Evolutionary conservation across 179 eudicot genomes (phyloP).

Genomic region (Camellia oleifera): DNA sequence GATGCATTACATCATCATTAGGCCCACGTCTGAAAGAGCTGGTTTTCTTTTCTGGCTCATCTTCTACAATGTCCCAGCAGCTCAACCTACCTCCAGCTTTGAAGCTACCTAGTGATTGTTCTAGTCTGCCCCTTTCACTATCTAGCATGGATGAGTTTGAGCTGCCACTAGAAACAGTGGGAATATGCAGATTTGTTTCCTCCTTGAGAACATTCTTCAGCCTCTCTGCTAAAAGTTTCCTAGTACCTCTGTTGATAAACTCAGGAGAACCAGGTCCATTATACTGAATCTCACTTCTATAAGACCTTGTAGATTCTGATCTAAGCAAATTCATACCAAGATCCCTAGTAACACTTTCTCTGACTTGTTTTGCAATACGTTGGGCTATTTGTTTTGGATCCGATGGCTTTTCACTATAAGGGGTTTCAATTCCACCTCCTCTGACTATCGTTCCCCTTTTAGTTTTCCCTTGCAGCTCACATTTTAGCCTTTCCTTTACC

Average conservation of each 20-base stretch:
- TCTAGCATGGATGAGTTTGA: constrained; percentile 35
- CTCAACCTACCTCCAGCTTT: constrained; percentile 33
- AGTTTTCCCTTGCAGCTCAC: constrained; percentile 64
- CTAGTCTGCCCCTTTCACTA: constrained; percentile 34
- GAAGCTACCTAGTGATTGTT: constrained; percentile 40
- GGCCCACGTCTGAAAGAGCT: constrained; percentile 51
- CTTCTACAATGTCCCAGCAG: constrained; percentile 32
- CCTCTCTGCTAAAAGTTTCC: constrained; percentile 58
- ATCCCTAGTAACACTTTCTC: constrained; percentile 51
- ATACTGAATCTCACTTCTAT: constrained; percentile 50
- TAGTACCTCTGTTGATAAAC: constrained; percentile 47
- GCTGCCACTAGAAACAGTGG: constrained; percentile 25
- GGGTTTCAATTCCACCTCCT: constrained; percentile 90
- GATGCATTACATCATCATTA: constrained; percentile 26
- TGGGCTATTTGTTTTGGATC: constrained; percentile 55
- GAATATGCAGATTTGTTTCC: constrained; percentile 32
- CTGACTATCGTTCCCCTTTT: constrained; percentile 48
- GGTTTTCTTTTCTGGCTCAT: constrained; percentile 39
- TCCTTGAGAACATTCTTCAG: constrained; percentile 56
- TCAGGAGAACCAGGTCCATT: constrained; percentile 69
- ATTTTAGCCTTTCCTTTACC: constrained; percentile 78
- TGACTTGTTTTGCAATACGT: constrained; percentile 48
- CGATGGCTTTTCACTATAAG: constrained; percentile 64
- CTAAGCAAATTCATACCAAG: constrained; percentile 54
- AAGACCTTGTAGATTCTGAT: constrained; percentile 79